Conservation (phyloP, 208 protist species). For the Leptomonas pyrrhocoris region DNA sequence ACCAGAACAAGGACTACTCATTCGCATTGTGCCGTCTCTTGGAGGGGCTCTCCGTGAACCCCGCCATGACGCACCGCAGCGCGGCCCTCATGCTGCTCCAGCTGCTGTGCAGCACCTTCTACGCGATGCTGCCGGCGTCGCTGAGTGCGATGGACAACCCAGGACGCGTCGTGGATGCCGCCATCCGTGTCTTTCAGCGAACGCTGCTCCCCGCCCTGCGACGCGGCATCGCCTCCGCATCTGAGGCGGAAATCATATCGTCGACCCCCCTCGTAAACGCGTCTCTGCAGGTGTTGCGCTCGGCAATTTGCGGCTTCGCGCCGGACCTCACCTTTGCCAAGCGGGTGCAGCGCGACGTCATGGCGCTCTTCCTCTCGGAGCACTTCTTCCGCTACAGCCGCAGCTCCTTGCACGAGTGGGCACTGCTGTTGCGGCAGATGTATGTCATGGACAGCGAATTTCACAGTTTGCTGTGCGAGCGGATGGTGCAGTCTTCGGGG, state of each 20-base stretch:
- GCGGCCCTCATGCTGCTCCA: slow-evolving; percentile 19
- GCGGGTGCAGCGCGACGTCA: slow-evolving; percentile 46
- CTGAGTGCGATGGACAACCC: slow-evolving; percentile 29
- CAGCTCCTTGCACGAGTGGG: slow-evolving; percentile 45
- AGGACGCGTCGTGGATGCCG: slow-evolving; percentile 35
- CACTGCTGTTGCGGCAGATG: slow-evolving; percentile 34
- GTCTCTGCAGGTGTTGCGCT: slow-evolving; percentile 36
- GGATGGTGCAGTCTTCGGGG: slow-evolving; percentile 24
- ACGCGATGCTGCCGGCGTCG: slow-evolving; percentile 32
- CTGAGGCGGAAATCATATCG: slow-evolving; percentile 44
- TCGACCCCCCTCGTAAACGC: slow-evolving; percentile 39
- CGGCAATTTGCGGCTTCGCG: slow-evolving; percentile 21
- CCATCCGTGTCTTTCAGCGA: slow-evolving; percentile 35
- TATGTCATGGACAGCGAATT: slow-evolving; percentile 10
- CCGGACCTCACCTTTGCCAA: slow-evolving; percentile 31
- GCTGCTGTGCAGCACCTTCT: slow-evolving; percentile 19
- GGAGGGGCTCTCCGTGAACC: slow-evolving; percentile 23
- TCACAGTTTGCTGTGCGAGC: slow-evolving; percentile 25
- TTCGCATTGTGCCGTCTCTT: slow-evolving; percentile 42
- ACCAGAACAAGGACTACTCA: slow-evolving; percentile 35
- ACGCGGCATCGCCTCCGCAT: slow-evolving; percentile 41
- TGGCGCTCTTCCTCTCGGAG: slow-evolving; percentile 44
- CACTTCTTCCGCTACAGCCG: slow-evolving; percentile 54
- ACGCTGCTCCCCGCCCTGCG: slow-evolving; percentile 42
- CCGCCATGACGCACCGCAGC: slow-evolving; percentile 17